Percentiles rank a stretch among this genome's conserved stretches.
Conservation (phyloP, 108 stramenopile species). For the Nitzschia palea region DNA sequence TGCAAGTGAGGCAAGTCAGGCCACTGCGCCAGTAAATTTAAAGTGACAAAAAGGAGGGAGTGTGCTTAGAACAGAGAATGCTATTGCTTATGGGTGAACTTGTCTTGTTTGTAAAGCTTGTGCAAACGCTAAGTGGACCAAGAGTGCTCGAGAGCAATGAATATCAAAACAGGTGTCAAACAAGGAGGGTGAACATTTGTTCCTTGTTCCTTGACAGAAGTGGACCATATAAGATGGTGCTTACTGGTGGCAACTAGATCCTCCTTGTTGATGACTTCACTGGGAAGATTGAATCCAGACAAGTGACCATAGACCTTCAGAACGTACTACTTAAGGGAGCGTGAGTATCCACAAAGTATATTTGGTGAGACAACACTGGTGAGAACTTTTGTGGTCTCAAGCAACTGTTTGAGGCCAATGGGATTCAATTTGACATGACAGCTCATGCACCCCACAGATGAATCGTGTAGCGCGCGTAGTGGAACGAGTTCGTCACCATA, state of each 20-base stretch:
- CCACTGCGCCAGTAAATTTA: too few relatives aligned
- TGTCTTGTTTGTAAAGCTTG: constrained; percentile 1
- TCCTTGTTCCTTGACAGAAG: background rate
- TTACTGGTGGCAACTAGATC: background rate
- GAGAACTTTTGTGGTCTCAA: background rate
- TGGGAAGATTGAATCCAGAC: background rate
- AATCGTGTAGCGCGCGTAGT: too few relatives aligned
- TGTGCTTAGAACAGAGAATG: too few relatives aligned
- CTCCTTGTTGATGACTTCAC: background rate
- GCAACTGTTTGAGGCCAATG: background rate
- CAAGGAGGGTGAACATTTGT: background rate
- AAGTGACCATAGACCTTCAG: background rate
- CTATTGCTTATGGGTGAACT: too few relatives aligned
- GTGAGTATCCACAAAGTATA: background rate
- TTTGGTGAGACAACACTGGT: background rate
- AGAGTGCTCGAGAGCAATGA: background rate
- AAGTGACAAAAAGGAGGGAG: too few relatives aligned
- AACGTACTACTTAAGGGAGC: background rate
- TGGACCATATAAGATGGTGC: too few relatives aligned
- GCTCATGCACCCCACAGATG: too few relatives aligned
- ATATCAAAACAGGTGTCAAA: background rate
- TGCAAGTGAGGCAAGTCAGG: too few relatives aligned
- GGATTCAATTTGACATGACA: background rate
- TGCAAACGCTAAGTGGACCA: background rate
- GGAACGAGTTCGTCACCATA: too few relatives aligned